A percentile compares a stretch with the other conserved stretches of the same genome.
Conservation (phyloP, 2,329 filamentous ascomycete genomes). For the Cladosporium colombiae region DNA sequence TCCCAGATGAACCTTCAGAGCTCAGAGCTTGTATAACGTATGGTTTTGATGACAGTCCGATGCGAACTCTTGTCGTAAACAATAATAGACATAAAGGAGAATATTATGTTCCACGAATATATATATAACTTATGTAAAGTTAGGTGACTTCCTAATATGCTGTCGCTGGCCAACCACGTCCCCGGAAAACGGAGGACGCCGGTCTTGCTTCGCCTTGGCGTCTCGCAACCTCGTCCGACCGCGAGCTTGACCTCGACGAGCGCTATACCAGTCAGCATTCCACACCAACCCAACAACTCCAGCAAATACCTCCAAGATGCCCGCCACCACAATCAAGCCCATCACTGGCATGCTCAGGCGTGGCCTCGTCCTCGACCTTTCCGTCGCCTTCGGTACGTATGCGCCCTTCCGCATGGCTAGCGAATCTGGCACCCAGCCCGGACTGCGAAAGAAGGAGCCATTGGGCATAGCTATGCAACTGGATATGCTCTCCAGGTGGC, state of each 20-base stretch:
- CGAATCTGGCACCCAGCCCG: not conserved
- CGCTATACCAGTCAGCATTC: constrained; percentile 9
- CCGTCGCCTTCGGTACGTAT: constrained; percentile 63
- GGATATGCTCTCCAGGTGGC: constrained; percentile 5
- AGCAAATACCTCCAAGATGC: constrained; percentile 36
- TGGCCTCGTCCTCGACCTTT: constrained; percentile 66
- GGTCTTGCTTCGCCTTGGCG: constrained; percentile 5
- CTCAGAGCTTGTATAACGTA: no score
- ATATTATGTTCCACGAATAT: no score
- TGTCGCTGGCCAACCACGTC: not conserved
- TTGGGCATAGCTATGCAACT: not conserved
- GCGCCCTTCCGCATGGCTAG: not conserved
- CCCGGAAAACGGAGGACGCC: not conserved
- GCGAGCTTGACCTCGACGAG: not conserved
- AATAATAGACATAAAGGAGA: no score
- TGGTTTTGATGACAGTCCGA: no score
- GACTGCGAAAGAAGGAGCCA: not conserved
- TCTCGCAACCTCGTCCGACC: constrained; percentile 7
- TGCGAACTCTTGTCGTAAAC: no score
- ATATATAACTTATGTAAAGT: not conserved
- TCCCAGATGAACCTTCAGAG: not conserved
- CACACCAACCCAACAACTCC: constrained; percentile 9
- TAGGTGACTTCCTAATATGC: not conserved
- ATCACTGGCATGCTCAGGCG: constrained; percentile 64
- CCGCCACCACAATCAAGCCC: constrained; percentile 43